phyloP scores from a whole-genome alignment of 345 rosid species.

The Salix dunnii region DNA sequence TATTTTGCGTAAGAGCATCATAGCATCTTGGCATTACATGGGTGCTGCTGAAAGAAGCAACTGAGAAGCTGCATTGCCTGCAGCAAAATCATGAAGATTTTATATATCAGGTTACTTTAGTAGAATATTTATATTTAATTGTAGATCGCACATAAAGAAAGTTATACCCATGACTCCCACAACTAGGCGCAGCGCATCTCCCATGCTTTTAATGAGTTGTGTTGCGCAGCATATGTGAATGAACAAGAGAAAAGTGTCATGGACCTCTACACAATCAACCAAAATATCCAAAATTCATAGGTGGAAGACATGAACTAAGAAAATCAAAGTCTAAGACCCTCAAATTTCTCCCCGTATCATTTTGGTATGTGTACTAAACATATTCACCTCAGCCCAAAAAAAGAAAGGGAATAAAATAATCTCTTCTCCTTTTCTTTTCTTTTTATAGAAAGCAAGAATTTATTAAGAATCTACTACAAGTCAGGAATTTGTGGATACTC shows the following conservation, averaged over 20 bases:
- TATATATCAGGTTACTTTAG: neutral
- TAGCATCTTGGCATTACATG: slow-evolving; percentile 37
- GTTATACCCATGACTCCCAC: slow-evolving; percentile 58
- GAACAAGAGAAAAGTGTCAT: neutral
- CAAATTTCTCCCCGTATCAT: no score
- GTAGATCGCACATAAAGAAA: neutral
- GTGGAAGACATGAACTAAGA: no score
- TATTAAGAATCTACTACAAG: neutral
- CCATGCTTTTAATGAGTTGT: slow-evolving; percentile 30
- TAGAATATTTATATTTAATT: neutral
- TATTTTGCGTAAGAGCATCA: neutral
- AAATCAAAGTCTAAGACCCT: no score
- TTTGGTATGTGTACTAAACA: neutral
- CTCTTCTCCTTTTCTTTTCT: neutral
- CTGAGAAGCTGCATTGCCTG: slow-evolving; percentile 86
- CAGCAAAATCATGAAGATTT: slow-evolving; percentile 17
- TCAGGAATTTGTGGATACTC: slow-evolving; percentile 24
- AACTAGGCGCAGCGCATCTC: slow-evolving; percentile 54
- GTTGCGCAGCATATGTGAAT: no score
- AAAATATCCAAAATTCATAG: neutral
- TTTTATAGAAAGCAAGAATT: neutral
- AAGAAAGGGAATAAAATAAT: neutral
- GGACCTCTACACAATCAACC: neutral
- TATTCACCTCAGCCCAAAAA: neutral
- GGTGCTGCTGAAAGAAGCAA: slow-evolving; percentile 69